These are phyloP conservation scores for Cinnamomum micranthum DNA, from an alignment of 164 flowering plant genomes.

Conservation along the genomic window DNA sequence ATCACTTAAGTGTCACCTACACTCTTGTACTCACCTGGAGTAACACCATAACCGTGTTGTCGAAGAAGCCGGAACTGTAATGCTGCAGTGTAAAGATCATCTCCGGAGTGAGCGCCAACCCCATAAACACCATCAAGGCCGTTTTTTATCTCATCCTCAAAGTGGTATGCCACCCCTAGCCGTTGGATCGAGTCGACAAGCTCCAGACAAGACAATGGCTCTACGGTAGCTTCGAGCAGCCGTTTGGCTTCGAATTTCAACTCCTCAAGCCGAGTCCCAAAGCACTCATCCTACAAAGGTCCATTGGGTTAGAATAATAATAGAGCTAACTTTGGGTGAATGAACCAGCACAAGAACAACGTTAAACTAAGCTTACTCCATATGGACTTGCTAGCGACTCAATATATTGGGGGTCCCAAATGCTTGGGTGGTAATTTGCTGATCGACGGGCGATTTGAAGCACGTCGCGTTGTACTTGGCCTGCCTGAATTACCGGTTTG, in stretches of 20 bases:
- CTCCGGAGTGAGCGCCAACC: background rate
- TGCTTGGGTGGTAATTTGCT: background rate
- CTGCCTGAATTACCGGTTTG: background rate
- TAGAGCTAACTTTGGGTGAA: background rate
- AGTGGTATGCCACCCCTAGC: conserved; percentile 28
- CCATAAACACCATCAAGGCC: conserved; percentile 5
- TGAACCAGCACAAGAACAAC: too few species aligned
- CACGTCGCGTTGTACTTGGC: background rate
- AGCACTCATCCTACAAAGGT: background rate
- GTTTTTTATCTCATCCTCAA: conserved; percentile 26
- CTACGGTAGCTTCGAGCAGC: background rate
- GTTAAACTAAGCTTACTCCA: background rate
- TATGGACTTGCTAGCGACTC: background rate
- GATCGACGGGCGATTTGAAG: background rate
- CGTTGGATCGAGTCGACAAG: conserved; percentile 28
- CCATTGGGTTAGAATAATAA: background rate
- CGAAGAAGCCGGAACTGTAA: conserved; percentile 26
- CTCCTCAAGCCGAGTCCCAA: background rate
- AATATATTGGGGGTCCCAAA: background rate
- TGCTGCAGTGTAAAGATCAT: conserved; percentile 16
- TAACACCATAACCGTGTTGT: conserved; percentile 12
- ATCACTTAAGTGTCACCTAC: background rate
- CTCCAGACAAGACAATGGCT: conserved; percentile 1
- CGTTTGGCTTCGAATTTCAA: background rate
- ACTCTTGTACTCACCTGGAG: conserved; percentile 6